Conservation (phyloP, 208 protist species). For the Trypanosoma theileri region DNA sequence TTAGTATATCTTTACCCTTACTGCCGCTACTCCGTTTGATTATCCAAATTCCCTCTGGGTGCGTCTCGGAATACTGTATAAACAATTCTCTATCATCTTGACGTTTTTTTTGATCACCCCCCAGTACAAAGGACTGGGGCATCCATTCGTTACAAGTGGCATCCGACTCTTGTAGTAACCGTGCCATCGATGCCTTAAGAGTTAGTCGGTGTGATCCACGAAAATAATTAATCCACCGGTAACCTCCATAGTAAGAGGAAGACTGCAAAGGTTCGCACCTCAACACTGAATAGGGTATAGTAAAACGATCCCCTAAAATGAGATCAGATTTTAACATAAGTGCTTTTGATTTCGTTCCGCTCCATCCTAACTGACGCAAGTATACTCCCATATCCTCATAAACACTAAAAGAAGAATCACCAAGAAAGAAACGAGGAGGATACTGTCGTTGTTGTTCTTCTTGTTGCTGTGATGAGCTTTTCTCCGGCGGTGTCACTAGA, state of each 20-base stretch:
- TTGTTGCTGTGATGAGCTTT: not conserved
- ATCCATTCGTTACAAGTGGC: constrained; percentile 54
- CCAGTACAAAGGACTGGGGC: constrained; percentile 75
- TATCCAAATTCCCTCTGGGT: constrained; percentile 68
- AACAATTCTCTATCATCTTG: constrained; percentile 55
- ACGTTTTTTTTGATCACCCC: constrained; percentile 51
- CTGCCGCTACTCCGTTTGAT: constrained; percentile 82
- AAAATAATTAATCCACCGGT: constrained; percentile 89
- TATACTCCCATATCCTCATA: constrained; percentile 83
- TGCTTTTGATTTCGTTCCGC: constrained; percentile 27
- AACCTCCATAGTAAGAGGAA: constrained; percentile 56
- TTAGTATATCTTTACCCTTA: constrained; percentile 75
- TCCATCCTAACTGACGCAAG: constrained; percentile 60
- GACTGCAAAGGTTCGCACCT: constrained; percentile 55
- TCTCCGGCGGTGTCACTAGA: not conserved
- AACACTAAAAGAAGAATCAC: constrained; percentile 73
- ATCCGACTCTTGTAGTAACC: constrained; percentile 50
- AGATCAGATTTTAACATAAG: constrained; percentile 38
- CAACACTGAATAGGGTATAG: constrained; percentile 74
- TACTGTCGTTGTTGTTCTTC: not conserved
- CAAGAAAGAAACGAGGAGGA: constrained; percentile 42
- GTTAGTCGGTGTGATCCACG: constrained; percentile 80
- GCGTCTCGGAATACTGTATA: constrained; percentile 31
- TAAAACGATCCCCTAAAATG: constrained; percentile 80
- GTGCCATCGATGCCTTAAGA: constrained; percentile 77